phyloP scores from a whole-genome alignment of 805 yeast genomes.

The Wickerhamomyces queroliae region DNA sequence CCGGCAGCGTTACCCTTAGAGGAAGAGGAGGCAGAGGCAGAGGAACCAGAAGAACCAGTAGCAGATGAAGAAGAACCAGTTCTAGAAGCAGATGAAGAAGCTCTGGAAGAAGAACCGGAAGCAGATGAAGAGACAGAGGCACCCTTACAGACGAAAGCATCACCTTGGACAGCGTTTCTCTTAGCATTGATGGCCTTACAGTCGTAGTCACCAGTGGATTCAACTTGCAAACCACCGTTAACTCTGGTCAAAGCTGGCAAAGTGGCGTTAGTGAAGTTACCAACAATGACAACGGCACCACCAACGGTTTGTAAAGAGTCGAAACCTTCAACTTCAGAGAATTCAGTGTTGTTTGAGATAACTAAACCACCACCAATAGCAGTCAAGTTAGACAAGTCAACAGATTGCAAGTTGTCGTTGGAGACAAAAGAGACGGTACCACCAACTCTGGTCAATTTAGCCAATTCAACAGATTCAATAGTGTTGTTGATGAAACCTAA shows the following conservation, averaged over 20 bases:
- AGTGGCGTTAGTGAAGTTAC: conserved; percentile 76
- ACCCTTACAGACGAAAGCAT: conserved; percentile 71
- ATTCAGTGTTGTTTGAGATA: conserved; percentile 76
- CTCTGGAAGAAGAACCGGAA: conserved; percentile 25
- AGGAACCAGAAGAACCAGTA: conserved; percentile 1
- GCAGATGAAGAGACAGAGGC: conserved; percentile 46
- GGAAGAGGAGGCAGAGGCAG: conserved; percentile 5
- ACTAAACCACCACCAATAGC: conserved; percentile 90
- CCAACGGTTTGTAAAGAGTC: conserved; percentile 65
- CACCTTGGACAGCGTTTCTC: conserved; percentile 87
- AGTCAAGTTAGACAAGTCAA: conserved; percentile 66
- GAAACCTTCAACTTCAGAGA: conserved; percentile 66
- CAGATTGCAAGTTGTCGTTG: conserved; percentile 64
- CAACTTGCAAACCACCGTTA: conserved; percentile 87
- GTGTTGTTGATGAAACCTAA: conserved; percentile 74
- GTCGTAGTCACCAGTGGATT: conserved; percentile 72
- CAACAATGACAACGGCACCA: conserved; percentile 82
- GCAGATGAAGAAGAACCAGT: conserved; percentile 3
- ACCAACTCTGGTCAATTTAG: conserved; percentile 60
- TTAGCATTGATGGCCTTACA: conserved; percentile 67
- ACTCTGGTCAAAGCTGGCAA: conserved; percentile 71
- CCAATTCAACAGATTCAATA: conserved; percentile 47
- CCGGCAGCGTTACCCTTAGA: conserved; percentile 32
- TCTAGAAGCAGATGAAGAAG: conserved; percentile 22
- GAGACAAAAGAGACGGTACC: conserved; percentile 71